A percentile compares a stretch with the other conserved stretches of the same genome.
Conservation (phyloP, 352 stramenopile genomes). For the Proteromonas lacertae region DNA sequence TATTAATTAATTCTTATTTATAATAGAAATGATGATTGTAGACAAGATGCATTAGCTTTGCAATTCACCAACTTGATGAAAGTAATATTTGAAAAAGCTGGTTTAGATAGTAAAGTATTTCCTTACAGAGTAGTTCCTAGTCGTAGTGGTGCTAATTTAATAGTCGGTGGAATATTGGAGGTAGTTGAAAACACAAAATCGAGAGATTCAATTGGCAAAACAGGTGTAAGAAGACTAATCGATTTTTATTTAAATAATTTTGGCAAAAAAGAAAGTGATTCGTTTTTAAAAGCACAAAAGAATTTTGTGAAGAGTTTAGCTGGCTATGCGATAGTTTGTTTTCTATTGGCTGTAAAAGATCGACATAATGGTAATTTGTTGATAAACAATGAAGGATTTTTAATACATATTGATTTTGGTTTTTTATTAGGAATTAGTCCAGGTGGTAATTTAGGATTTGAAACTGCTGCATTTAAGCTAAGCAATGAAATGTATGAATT, state of each 20-base stretch:
- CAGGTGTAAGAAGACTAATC: slow-evolving; percentile 6
- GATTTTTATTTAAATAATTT: slow-evolving; percentile 5
- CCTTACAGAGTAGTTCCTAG: slow-evolving; percentile 11
- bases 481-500: slow-evolving; percentile 67
- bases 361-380: slow-evolving; percentile 80
- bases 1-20: too few relatives aligned
- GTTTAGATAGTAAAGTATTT: slow-evolving; percentile 5
- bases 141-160: slow-evolving; percentile 3
- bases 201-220: slow-evolving; percentile 10
- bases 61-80: slow-evolving; percentile 8
- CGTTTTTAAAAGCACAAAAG: slow-evolving; percentile 25
- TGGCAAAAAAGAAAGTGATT: slow-evolving; percentile 6
- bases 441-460: slow-evolving; percentile 52
- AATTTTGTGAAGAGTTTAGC: slow-evolving; percentile 59
- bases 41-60: slow-evolving; percentile 10
- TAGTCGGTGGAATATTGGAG: slow-evolving; percentile 11
- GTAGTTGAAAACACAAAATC: slow-evolving; percentile 9
- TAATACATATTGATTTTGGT: slow-evolving; percentile 85
- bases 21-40: slow-evolving; percentile 11
- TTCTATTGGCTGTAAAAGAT: slow-evolving; percentile 71
- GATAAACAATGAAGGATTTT: slow-evolving; percentile 38
- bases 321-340: slow-evolving; percentile 65
- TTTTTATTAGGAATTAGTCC: slow-evolving; percentile 69
- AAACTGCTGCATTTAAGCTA: slow-evolving; percentile 72
- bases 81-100: neutral